These are phyloP conservation scores for Epichloe gansuensis DNA, from an alignment of 2,329 filamentous ascomycete genomes.

Conservation along the genomic window DNA sequence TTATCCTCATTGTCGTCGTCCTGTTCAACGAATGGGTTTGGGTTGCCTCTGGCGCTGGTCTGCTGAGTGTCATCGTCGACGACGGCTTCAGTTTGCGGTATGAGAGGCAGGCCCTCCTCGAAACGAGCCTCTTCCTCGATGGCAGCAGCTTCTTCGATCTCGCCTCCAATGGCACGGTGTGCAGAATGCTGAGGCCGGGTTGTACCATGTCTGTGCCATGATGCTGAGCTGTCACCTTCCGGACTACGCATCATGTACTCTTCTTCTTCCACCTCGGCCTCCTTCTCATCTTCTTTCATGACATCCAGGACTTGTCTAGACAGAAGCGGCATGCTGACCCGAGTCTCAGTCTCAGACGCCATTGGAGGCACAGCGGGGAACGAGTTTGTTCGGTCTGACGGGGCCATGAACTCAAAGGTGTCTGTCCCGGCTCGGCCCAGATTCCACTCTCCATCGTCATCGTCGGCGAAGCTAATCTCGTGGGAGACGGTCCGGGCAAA, in stretches of 20 bases:
- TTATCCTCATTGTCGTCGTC: slow-evolving; percentile 42
- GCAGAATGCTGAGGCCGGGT: slow-evolving; percentile 13
- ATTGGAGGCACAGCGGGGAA: slow-evolving; percentile 45
- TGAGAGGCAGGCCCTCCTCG: slow-evolving; percentile 58
- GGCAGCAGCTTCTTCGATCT: slow-evolving; percentile 27
- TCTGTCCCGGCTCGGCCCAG: slow-evolving; percentile 40
- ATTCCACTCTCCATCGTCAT: slow-evolving; percentile 48
- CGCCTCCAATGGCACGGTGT: slow-evolving; percentile 31
- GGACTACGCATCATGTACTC: slow-evolving; percentile 13
- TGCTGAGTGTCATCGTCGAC: slow-evolving; percentile 1
- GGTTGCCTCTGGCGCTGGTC: slow-evolving; percentile 12
- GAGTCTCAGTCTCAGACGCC: slow-evolving; percentile 14
- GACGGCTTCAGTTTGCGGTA: slow-evolving; percentile 23
- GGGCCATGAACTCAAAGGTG: slow-evolving; percentile 47
- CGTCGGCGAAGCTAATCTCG: slow-evolving; percentile 46
- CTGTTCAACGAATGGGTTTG: slow-evolving; percentile 31
- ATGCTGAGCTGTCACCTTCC: slow-evolving; percentile 6
- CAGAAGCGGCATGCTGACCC: slow-evolving; percentile 28
- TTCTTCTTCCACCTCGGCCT: slow-evolving; percentile 31
- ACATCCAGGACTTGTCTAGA: slow-evolving; percentile 42
- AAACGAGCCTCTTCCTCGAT: slow-evolving; percentile 46
- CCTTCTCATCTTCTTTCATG: slow-evolving; percentile 39
- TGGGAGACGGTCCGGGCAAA: slow-evolving; percentile 54
- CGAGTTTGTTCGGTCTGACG: slow-evolving; percentile 47
- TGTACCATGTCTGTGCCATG: slow-evolving; percentile 5